Evolutionary conservation across 805 yeast species (phyloP).

Genomic region (Kockiozyma suomiensis): DNA sequence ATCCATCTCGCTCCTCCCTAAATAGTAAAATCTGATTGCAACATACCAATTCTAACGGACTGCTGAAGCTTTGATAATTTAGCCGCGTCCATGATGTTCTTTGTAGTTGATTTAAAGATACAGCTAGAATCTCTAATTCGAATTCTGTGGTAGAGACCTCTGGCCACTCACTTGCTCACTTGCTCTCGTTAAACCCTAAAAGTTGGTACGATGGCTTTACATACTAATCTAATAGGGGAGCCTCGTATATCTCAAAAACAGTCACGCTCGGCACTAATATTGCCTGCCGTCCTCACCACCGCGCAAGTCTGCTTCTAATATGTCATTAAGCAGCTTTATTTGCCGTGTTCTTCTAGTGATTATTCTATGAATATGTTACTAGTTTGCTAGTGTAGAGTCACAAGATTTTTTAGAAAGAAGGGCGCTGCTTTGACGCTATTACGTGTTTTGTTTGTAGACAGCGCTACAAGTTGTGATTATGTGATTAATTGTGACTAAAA

Average conservation of each 20-base stretch:
- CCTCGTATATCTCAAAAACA: constrained; percentile 11
- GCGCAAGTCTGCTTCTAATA: not conserved
- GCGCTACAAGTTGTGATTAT: too few species aligned
- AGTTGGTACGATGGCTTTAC: not conserved
- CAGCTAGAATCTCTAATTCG: constrained; percentile 11
- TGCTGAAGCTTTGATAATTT: constrained; percentile 84
- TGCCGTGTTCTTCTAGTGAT: not conserved
- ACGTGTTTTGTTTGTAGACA: too few species aligned
- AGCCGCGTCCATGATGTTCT: constrained; percentile 49
- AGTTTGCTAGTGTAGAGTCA: too few species aligned
- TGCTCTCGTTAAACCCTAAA: constrained; percentile 1
- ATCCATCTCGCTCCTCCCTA: too few species aligned
- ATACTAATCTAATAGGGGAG: not conserved
- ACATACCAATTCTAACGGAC: constrained; percentile 74
- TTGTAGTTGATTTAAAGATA: not conserved
- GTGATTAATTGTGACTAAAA: too few species aligned
- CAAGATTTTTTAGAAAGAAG: too few species aligned
- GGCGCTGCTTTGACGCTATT: too few species aligned
- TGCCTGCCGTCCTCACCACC: not conserved
- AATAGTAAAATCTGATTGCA: not conserved
- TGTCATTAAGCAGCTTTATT: not conserved
- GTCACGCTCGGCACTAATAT: constrained; percentile 1
- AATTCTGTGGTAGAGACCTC: not conserved
- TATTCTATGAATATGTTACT: not conserved
- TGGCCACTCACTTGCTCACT: not conserved